These are phyloP conservation scores for Megacollybia marginata DNA, from an alignment of 768 basidiomycete genomes.

Conservation along the genomic window DNA sequence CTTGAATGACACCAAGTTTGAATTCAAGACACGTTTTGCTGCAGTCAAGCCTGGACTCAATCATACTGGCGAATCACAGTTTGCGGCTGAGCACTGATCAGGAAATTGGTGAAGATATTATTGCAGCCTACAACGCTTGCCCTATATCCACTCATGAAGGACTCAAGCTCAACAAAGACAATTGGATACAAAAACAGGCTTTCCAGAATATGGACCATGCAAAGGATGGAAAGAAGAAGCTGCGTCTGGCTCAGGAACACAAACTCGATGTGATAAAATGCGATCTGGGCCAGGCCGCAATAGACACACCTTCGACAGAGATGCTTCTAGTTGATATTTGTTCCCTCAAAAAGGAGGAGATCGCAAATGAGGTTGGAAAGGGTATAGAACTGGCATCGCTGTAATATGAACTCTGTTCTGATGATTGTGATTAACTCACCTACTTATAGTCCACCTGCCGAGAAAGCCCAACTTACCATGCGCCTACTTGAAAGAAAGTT, in stretches of 20 bases:
- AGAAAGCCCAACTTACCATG: too few species aligned
- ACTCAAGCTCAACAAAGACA: slow-evolving; percentile 4
- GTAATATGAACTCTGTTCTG: background rate
- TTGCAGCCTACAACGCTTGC: slow-evolving; percentile 11
- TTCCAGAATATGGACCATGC: slow-evolving; percentile 20
- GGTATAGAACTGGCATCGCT: slow-evolving; percentile 2
- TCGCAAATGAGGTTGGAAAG: background rate
- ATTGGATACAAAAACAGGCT: slow-evolving; percentile 12
- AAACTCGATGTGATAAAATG: slow-evolving; percentile 4
- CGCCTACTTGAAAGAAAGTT: too few species aligned
- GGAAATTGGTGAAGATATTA: slow-evolving; percentile 1
- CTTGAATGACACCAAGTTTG: too few species aligned
- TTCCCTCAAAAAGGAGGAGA: background rate
- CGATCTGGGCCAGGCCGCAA: slow-evolving; percentile 5
- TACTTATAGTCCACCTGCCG: background rate
- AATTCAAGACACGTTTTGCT: slow-evolving; percentile 8
- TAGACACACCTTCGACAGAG: slow-evolving; percentile 6
- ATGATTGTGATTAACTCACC: too few species aligned
- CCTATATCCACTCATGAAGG: slow-evolving; percentile 8
- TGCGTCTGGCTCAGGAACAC: slow-evolving; percentile 8
- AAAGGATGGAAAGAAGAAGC: slow-evolving; percentile 19
- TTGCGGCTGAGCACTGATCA: slow-evolving; percentile 9
- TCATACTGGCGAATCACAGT: slow-evolving; percentile 20
- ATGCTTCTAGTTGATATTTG: background rate
- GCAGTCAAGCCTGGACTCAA: slow-evolving; percentile 12